Conservation (phyloP, 139 green algal species). For the Coelastrella sp. region DNA sequence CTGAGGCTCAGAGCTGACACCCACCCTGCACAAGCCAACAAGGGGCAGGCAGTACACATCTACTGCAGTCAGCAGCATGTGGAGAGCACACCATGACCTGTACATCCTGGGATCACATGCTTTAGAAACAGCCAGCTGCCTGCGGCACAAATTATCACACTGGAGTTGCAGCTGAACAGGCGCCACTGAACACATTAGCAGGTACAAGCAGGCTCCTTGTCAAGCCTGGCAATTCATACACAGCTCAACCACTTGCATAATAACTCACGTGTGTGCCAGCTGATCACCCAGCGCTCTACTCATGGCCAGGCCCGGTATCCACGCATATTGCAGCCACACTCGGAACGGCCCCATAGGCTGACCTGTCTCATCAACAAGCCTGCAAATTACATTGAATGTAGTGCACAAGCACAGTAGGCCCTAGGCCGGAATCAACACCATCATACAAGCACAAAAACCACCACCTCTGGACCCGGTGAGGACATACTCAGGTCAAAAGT, state of each 20-base stretch:
- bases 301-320: constrained; percentile 94
- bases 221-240: neutral
- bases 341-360: constrained; percentile 83
- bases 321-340: constrained; percentile 83
- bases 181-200: neutral
- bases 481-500: no score
- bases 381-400: no score
- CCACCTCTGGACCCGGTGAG: no score
- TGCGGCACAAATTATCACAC: no score
- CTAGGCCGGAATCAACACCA: no score
- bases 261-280: constrained; percentile 81
- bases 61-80: no score
- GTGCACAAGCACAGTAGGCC: no score
- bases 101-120: no score
- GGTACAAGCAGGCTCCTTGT: neutral
- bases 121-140: no score
- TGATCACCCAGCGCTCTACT: constrained; percentile 86
- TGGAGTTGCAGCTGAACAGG: neutral
- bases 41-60: neutral
- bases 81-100: no score
- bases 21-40: constrained; percentile 63
- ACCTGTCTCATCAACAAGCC: constrained; percentile 78
- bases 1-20: constrained; percentile 85
- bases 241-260: neutral
- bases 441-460: no score